Base-by-base conservation (phyloP, 352 stramenopile species). In the Salisapilia sapeloensis region DNA sequence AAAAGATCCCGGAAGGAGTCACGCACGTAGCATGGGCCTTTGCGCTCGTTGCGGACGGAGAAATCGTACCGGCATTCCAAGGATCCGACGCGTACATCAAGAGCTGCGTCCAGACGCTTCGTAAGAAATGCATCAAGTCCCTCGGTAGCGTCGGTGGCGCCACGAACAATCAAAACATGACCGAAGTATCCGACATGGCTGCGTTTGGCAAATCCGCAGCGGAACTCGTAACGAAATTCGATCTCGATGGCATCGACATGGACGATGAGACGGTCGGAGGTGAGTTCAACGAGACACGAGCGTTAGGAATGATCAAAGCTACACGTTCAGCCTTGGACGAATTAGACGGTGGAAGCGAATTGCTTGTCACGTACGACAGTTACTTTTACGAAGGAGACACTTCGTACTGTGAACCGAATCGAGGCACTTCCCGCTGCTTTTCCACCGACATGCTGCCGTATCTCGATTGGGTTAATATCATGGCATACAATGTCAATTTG, bases 401-500 rank as follows among this genome's bases (percentile, higher is more conserved):
- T n/a, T n/a, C n/a, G n/a, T n/a, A n/a, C n/a, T n/a, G n/a, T n/a
- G 50, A 72, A 29, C 50, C 40, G 3, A 35, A 51, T 24, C 50
- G 49, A 4, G 31, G 39, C 18, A 82, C 80, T 40, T 46, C 56
- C 17, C 52, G 71, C 3, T 86, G 71, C 40, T 86, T 83, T 38
- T 62, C 65, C 1, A 44, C 48, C 3, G 41, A 34, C 18, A 44
- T 80, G 2, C 34, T 82, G 14, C 33, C 55, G 14, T 63, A 65
- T 14, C 50, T 83, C 11, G 64, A 83, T 44, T 82, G 67, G 66
- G 44, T 86, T 25, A 81, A 86, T 45, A 78, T 86, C 41, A 86
- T 86, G 71, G 57, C 69, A 24, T 86, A 86, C 53, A 86, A 86
- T 35, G 60, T 81, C 25, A 56, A 77, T 10, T 6, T 53, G 17